Evolutionary conservation across 176 grass and related monocot genomes (phyloP), one percentile per base, ranked within the genome.

Genomic region (Bromus sterilis): DNA sequence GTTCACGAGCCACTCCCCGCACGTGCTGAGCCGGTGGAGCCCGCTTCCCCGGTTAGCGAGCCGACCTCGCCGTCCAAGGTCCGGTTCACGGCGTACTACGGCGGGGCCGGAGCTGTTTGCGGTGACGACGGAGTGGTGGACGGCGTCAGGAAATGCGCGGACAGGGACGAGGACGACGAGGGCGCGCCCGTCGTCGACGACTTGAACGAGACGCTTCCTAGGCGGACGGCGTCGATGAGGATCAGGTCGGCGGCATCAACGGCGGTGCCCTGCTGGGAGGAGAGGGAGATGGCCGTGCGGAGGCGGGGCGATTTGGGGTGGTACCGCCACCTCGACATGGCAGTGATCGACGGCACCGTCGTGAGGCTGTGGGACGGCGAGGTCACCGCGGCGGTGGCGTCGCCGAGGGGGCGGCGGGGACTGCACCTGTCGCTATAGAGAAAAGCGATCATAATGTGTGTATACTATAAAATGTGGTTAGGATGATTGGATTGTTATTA

Each of bases 61-160:
- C 79, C 76, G 44, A 29, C 26, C 76, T 61, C 63, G 71, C 76
- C 89, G 5, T 83, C 68, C 62, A 94, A 91, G 84, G 56, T 83
- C 15, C 86, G 86, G 4, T 94, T 89, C 89, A 89, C 78, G 37
- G 84, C 84, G 30, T 94, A 85, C 92, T 94, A 91, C 89, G 84
- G 60, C 32, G 83, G 18, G 0, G 18, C 70, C 21, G 77, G 24
- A 21, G 39, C 11, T 61, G 84, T 8, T 18, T 15, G 56, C 63
- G 64, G 21, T 69, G 29, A 51, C 1, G 29, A 78, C 0, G 88
- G 83, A 9, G 12, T 73, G 0, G 66, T 79, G 43, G 79, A 82
- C 4, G 78, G 35, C 76, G 72, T 73, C 26, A 76, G 7, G 68
- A 84, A 63, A 73, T 77, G 62, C 44, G 65, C 24, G 1, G 64